These are phyloP conservation scores for Gossypium schwendimanii DNA, from an alignment of 441 rosid species.

Conservation along the genomic window DNA sequence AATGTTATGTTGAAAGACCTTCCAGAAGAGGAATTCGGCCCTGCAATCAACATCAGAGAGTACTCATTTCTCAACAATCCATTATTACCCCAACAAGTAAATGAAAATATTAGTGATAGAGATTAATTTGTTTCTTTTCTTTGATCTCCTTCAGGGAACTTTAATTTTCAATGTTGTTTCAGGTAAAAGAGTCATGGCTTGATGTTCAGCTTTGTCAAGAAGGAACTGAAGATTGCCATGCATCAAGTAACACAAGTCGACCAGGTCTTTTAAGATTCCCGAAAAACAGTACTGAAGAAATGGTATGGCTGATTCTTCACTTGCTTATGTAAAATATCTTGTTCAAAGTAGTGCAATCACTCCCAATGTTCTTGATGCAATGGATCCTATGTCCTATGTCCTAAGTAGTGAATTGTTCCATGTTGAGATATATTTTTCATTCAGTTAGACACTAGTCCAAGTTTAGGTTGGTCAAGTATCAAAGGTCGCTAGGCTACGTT, in stretches of 20 bases:
- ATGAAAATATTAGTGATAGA: conserved; percentile 7
- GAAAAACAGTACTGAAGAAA: conserved; percentile 69
- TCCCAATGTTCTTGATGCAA: background rate
- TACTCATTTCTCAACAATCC: conserved; percentile 85
- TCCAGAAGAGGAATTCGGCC: conserved; percentile 82
- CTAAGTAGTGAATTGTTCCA: background rate
- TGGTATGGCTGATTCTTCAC: conserved; percentile 37
- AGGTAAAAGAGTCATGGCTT: conserved; percentile 92
- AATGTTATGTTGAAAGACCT: conserved; percentile 66
- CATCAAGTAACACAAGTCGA: conserved; percentile 38
- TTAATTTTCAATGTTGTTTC: conserved; percentile 21
- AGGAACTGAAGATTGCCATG: conserved; percentile 53
- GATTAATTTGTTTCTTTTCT: background rate
- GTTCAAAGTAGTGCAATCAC: background rate
- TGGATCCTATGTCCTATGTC: background rate
- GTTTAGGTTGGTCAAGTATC: background rate
- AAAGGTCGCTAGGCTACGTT: background rate
- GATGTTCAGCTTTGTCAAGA: conserved; percentile 85
- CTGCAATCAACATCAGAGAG: conserved; percentile 67
- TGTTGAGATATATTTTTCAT: background rate
- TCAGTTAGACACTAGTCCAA: background rate
- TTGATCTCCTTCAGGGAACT: background rate
- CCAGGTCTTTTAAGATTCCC: conserved; percentile 66
- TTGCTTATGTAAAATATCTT: background rate
- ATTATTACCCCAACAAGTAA: conserved; percentile 62